Evolutionary conservation across 345 rosid genomes (phyloP), one percentile per base, ranked within the genome.

Genomic region (Crucihimalaya himalaica): DNA sequence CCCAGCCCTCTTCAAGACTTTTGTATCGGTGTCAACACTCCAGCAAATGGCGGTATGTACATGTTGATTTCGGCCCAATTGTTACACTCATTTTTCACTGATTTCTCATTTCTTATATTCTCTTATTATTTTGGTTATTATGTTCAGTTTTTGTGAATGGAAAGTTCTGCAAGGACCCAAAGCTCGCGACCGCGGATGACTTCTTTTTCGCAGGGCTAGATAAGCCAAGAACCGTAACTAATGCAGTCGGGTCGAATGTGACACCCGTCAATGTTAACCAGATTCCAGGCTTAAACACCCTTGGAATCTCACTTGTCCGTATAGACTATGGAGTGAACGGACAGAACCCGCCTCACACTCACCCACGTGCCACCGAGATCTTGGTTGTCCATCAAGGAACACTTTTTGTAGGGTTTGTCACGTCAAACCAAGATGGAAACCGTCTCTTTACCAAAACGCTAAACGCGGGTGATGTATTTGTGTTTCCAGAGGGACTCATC

Each of bases 321-420:
- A 39, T 70, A 0, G 80, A 76, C 5, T 76, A 34, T 19, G 66
- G 4, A 28, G n/a, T 35, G 0, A 4, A 42, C 1, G 79, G 82
- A 7, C 45, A 37, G 4, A 73, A 48, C 73, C 78, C 78, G 0
- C 81, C 78, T 34, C 81, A 78, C 62, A 73, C 52, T 1, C 81
- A 78, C 11, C 81, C 81, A 27, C 81, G 81, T 62, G 81, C 81
- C 27, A 39, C 78, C 1, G 81, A 78, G 68, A 56, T 68, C 48
- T 39, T 79, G 47, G 6, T 13, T 13, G 68, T 79, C 23, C 5
- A 6, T 0, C 2, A 68, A 13, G 82, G 82, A n/a, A 62, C 64
- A 0, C 66, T 79, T 32, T 13, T 15, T 0, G 77, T 61, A 1
- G 81, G 81, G 0, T 78, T 78, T 51, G 64, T 78, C n/a, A n/a